A percentile compares a stretch with the other conserved stretches of the same genome.
These are phyloP conservation scores for Eragrostis nindensis DNA, from an alignment of 176 grass and related monocot species.

Conservation along the genomic window DNA sequence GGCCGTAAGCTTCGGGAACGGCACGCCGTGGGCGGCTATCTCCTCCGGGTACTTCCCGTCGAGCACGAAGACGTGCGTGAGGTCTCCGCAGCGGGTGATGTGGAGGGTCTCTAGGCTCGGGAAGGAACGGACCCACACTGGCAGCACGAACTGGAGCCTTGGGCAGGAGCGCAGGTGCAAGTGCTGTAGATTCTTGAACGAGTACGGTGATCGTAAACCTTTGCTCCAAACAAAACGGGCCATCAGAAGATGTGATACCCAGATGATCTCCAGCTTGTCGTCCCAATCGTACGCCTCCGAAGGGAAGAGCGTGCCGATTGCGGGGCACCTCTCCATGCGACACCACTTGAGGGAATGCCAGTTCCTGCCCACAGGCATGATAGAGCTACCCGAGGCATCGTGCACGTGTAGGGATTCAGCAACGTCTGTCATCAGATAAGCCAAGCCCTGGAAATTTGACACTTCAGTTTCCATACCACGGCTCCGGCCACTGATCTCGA, in stretches of 20 bases:
- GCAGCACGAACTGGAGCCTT: neutral
- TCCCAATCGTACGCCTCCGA: fast-evolving
- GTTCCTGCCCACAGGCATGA: fast-evolving
- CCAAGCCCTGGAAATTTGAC: fast-evolving
- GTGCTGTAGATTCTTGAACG: neutral
- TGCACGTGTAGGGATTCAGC: neutral
- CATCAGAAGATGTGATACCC: slow-evolving; percentile 19
- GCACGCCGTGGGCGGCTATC: fast-evolving
- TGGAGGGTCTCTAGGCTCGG: neutral
- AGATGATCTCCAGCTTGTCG: neutral
- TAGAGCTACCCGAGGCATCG: neutral
- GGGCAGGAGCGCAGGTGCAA: slow-evolving; percentile 2
- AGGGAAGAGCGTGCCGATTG: neutral
- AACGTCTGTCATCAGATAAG: fast-evolving
- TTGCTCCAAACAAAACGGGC: slow-evolving; percentile 11
- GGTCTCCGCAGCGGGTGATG: slow-evolving; percentile 33
- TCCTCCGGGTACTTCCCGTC: fast-evolving
- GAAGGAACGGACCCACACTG: neutral
- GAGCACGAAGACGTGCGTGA: neutral
- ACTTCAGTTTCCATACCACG: neutral
- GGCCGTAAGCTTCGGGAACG: slow-evolving; percentile 11
- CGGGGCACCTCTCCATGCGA: slow-evolving; percentile 24
- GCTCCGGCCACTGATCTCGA: neutral
- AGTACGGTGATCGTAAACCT: fast-evolving
- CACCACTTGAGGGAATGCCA: neutral